Evolutionary conservation across 73 alveolate species (phyloP).

Genomic region (Breviolum minutum): DNA sequence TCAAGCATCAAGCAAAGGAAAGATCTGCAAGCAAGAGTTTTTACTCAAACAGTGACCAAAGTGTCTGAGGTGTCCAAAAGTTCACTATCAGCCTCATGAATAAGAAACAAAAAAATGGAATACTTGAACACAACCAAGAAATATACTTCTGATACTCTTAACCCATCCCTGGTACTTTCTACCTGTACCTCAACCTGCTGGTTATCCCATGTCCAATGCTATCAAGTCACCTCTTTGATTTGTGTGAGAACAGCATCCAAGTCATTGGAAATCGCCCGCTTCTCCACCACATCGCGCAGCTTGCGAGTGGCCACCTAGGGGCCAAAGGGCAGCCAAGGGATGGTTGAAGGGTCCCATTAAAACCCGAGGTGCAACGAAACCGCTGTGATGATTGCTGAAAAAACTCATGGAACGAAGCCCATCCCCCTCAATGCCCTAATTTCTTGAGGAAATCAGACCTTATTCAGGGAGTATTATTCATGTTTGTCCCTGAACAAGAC

Average conservation of each 20-base stretch:
- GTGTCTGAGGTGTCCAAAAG: too few species aligned
- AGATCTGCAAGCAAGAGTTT: too few species aligned
- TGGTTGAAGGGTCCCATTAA: not conserved
- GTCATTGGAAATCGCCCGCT: slow-evolving; percentile 21
- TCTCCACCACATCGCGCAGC: slow-evolving; percentile 63
- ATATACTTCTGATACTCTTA: not conserved
- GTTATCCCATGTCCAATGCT: not conserved
- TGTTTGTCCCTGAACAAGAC: too few species aligned
- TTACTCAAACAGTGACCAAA: too few species aligned
- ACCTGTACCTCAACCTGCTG: not conserved
- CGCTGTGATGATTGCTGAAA: too few species aligned
- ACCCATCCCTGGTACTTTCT: not conserved
- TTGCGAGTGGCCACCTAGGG: not conserved
- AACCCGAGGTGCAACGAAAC: too few species aligned
- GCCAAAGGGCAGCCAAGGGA: not conserved
- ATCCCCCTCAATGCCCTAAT: too few species aligned
- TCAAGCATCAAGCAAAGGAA: not conserved
- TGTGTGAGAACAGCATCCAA: not conserved
- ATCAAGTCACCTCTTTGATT: not conserved
- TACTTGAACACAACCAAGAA: not conserved
- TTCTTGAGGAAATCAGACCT: too few species aligned
- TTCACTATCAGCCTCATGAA: too few species aligned
- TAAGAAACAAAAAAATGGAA: too few species aligned
- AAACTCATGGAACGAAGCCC: too few species aligned
- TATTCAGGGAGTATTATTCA: too few species aligned